Conservation (phyloP, 1,284 basidiomycete species). For the Trametes polyzona region DNA sequence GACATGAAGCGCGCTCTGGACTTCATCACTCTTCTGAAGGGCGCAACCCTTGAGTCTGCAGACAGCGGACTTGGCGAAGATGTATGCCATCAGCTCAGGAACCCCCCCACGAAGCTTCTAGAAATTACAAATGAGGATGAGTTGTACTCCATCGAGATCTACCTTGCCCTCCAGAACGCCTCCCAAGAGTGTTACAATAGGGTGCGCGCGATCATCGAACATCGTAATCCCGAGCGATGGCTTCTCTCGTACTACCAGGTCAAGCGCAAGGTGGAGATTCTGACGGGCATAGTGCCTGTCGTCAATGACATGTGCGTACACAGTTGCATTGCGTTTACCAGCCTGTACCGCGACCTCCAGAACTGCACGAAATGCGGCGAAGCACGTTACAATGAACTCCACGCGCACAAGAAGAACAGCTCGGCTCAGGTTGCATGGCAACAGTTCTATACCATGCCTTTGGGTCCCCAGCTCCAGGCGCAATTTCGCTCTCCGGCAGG, state of each 20-base stretch:
- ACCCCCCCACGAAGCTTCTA: not conserved
- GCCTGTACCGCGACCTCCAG: conserved; percentile 30
- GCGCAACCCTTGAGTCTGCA: not conserved
- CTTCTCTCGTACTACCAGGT: not conserved
- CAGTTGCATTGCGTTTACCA: conserved; percentile 38
- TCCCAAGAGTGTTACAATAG: not conserved
- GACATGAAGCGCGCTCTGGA: not conserved
- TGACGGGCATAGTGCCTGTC: conserved; percentile 32
- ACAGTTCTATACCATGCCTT: conserved; percentile 3
- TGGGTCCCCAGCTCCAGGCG: not conserved
- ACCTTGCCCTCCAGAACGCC: not conserved
- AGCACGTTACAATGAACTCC: conserved; percentile 11
- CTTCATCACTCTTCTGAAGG: not conserved
- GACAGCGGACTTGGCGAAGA: not conserved
- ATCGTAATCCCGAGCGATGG: not conserved
- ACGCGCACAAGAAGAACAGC: not conserved
- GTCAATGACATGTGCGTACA: conserved; percentile 38
- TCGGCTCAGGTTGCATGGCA: not conserved
- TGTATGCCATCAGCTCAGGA: not conserved
- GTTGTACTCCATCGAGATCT: not conserved
- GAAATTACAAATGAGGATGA: not conserved
- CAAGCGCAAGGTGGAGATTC: conserved; percentile 2
- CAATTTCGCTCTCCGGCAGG: not conserved
- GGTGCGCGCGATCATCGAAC: not conserved
- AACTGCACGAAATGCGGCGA: conserved; percentile 12